Conservation (phyloP, 164 flowering plant species). For the Kingdonia uniflora region DNA sequence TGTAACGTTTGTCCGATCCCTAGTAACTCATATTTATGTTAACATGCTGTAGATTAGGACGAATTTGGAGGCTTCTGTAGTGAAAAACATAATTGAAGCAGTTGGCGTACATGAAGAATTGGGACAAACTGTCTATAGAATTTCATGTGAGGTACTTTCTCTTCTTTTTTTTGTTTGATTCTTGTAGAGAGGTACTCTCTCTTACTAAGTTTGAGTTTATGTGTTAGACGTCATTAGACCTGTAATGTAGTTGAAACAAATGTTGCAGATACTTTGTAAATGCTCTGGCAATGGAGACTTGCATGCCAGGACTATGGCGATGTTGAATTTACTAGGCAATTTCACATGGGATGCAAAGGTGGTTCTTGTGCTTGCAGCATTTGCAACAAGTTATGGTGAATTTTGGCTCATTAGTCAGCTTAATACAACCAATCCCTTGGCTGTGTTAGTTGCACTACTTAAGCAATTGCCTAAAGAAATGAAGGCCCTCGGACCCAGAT, state of each 20-base stretch:
- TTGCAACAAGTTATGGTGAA: slow-evolving; percentile 49
- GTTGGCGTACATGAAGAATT: slow-evolving; percentile 27
- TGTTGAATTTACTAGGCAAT: slow-evolving; percentile 43
- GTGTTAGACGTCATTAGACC: too few relatives aligned
- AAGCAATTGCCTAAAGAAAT: slow-evolving; percentile 31
- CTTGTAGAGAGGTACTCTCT: too few relatives aligned
- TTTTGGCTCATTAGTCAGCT: slow-evolving; percentile 42
- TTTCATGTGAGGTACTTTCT: slow-evolving; percentile 37
- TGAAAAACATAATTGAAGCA: slow-evolving; percentile 11
- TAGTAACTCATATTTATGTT: neutral
- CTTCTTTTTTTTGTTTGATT: neutral
- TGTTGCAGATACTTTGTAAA: slow-evolving; percentile 37
- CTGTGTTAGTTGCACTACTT: slow-evolving; percentile 36
- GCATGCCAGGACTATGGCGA: slow-evolving; percentile 32
- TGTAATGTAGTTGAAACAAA: too few relatives aligned
- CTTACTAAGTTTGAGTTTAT: too few relatives aligned
- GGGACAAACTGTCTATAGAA: slow-evolving; percentile 23
- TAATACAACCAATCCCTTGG: slow-evolving; percentile 30
- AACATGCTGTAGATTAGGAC: neutral
- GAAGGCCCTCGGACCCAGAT: slow-evolving; percentile 22
- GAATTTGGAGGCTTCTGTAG: slow-evolving; percentile 8
- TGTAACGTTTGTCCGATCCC: neutral
- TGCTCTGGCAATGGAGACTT: slow-evolving; percentile 22
- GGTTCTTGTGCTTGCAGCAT: slow-evolving; percentile 53
- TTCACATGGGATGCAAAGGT: slow-evolving; percentile 69